These are phyloP conservation scores for Rubia peregrina DNA, from an alignment of 305 asterid species.

Conservation along the genomic window DNA sequence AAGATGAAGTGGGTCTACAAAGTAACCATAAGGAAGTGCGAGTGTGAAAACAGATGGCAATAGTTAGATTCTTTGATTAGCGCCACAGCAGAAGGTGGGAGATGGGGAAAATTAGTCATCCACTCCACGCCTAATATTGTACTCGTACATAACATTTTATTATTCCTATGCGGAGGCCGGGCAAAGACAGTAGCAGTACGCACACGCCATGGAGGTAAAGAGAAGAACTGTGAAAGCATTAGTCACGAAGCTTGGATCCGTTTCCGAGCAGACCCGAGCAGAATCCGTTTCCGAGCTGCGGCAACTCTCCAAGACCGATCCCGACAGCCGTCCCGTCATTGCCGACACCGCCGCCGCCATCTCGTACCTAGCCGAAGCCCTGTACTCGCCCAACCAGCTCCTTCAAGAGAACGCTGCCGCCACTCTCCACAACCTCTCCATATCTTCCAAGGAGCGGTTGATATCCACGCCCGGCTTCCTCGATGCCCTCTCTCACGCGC, in stretches of 20 bases:
- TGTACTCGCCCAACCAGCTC: slow-evolving; percentile 49
- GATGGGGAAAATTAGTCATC: too few relatives aligned
- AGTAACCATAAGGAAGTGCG: too few relatives aligned
- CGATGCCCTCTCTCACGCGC: slow-evolving; percentile 87
- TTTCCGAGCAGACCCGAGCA: slow-evolving; percentile 68
- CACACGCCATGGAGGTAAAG: slow-evolving; percentile 64
- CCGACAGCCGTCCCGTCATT: slow-evolving; percentile 58
- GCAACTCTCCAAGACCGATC: slow-evolving; percentile 62
- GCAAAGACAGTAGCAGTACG: neutral
- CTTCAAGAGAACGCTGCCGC: slow-evolving; percentile 90
- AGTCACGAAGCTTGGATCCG: slow-evolving; percentile 70
- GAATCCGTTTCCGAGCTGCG: slow-evolving; percentile 90
- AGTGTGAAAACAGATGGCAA: too few relatives aligned
- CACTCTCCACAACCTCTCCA: slow-evolving; percentile 71
- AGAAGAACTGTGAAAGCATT: slow-evolving; percentile 49
- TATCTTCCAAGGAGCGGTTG: slow-evolving; percentile 57
- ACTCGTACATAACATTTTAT: too few relatives aligned
- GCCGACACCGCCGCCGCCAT: slow-evolving; percentile 61
- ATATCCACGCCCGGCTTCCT: slow-evolving; percentile 72
- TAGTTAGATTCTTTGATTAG: too few relatives aligned
- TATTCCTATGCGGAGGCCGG: neutral
- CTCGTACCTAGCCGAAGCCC: slow-evolving; percentile 64
- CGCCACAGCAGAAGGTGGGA: too few relatives aligned
- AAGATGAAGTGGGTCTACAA: too few relatives aligned
- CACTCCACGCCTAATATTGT: too few relatives aligned